Conservation (phyloP, 192 early-diverging fungal species). For the Podila minutissima region DNA sequence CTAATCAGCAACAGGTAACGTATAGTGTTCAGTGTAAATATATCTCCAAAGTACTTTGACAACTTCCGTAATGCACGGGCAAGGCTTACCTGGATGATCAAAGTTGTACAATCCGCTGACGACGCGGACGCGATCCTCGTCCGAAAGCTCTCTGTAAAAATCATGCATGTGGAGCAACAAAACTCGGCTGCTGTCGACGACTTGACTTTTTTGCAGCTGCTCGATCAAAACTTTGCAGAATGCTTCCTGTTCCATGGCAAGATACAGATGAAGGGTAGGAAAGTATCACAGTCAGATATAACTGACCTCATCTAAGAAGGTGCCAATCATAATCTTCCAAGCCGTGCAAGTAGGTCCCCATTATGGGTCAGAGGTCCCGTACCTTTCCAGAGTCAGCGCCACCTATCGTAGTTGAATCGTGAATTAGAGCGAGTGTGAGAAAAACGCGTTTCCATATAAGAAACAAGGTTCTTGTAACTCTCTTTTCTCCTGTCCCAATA, state of each 20-base stretch:
- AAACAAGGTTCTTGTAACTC: no score
- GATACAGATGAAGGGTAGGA: no score
- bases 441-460: no score
- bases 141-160: constrained; percentile 68
- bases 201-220: constrained; percentile 54
- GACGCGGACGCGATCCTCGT: constrained; percentile 60
- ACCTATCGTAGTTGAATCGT: constrained; percentile 8
- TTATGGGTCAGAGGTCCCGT: not conserved
- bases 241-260: constrained; percentile 13
- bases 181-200: constrained; percentile 55
- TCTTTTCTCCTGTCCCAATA: no score
- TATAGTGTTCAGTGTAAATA: no score
- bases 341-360: not conserved
- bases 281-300: no score
- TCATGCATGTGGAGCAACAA: constrained; percentile 71
- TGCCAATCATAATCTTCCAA: no score
- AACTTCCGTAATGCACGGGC: no score
- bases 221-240: constrained; percentile 47
- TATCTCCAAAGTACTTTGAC: not conserved
- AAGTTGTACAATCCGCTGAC: constrained; percentile 66
- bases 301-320: no score
- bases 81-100: constrained; percentile 69
- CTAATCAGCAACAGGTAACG: constrained; percentile 9
- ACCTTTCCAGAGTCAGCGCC: constrained; percentile 51
- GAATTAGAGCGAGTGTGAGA: no score